Percentiles rank a stretch among this genome's conserved stretches.
Evolutionary conservation across 1,139 yeast species (phyloP).

Genomic region (Debaryomyces nepalensis): DNA sequence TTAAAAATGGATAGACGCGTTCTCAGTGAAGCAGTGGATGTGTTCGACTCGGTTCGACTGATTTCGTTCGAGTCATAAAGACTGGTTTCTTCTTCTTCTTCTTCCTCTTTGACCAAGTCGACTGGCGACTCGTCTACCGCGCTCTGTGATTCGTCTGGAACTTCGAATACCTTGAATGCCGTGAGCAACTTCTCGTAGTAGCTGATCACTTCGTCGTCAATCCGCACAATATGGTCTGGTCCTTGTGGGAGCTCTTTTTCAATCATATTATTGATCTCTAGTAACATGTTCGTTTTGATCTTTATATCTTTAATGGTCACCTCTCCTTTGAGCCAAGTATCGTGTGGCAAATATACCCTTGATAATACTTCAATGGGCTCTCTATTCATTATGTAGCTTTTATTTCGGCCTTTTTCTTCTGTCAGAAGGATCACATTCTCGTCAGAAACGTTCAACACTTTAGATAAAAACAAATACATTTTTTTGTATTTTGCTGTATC

Average conservation of each 20-base stretch:
- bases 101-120: conserved; percentile 25
- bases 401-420: conserved; percentile 2
- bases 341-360: conserved; percentile 41
- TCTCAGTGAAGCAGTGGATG: conserved; percentile 24
- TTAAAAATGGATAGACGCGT: conserved; percentile 25
- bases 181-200: conserved; percentile 42
- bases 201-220: conserved; percentile 36
- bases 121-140: neutral
- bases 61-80: conserved; percentile 23
- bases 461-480: conserved; percentile 28
- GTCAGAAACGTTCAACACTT: conserved; percentile 26
- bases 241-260: conserved; percentile 26
- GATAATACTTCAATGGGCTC: conserved; percentile 34
- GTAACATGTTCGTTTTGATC: conserved; percentile 39
- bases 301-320: conserved; percentile 37
- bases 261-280: conserved; percentile 41
- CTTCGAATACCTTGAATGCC: conserved; percentile 44
- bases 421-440: conserved; percentile 16
- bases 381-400: conserved; percentile 5
- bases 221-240: conserved; percentile 16
- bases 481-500: conserved; percentile 33
- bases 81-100: conserved; percentile 22
- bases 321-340: conserved; percentile 45
- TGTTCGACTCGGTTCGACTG: conserved; percentile 27
- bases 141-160: conserved; percentile 22